Evolutionary conservation across 345 rosid species (phyloP).

Genomic region (Acer yangbiense): DNA sequence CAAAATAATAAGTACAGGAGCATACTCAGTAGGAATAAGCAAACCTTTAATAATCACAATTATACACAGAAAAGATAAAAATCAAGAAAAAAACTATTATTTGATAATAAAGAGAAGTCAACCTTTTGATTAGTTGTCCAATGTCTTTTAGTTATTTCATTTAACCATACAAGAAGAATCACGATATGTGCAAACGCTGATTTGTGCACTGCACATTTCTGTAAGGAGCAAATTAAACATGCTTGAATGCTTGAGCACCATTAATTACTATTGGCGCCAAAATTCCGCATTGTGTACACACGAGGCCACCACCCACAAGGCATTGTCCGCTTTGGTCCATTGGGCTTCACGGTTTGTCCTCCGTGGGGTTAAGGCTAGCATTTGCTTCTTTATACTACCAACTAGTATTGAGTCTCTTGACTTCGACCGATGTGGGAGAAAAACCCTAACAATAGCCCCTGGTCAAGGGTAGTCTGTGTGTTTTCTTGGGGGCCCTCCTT

Average conservation of each 20-base stretch:
- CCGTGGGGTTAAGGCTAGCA: no score
- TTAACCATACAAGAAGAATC: not conserved
- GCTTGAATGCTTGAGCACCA: slow-evolving; percentile 11
- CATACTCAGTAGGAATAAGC: not conserved
- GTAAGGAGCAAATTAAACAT: not conserved
- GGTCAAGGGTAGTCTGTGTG: no score
- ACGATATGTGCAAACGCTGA: not conserved
- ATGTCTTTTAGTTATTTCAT: not conserved
- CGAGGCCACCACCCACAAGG: no score
- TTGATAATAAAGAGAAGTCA: not conserved
- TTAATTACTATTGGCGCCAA: not conserved
- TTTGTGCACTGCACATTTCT: not conserved
- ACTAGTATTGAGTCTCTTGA: no score
- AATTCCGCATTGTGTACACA: no score
- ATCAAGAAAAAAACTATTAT: not conserved
- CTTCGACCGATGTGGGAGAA: no score
- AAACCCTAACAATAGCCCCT: no score
- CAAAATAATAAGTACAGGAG: not conserved
- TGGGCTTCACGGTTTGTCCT: no score
- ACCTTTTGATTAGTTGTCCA: not conserved
- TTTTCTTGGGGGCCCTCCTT: no score
- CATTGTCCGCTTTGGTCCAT: no score
- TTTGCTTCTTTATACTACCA: no score
- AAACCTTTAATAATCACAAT: not conserved
- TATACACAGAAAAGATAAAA: slow-evolving; percentile 2